Evolutionary conservation across 1,139 yeast species (phyloP).

Genomic region (Sugiyamaella grinbergsii): DNA sequence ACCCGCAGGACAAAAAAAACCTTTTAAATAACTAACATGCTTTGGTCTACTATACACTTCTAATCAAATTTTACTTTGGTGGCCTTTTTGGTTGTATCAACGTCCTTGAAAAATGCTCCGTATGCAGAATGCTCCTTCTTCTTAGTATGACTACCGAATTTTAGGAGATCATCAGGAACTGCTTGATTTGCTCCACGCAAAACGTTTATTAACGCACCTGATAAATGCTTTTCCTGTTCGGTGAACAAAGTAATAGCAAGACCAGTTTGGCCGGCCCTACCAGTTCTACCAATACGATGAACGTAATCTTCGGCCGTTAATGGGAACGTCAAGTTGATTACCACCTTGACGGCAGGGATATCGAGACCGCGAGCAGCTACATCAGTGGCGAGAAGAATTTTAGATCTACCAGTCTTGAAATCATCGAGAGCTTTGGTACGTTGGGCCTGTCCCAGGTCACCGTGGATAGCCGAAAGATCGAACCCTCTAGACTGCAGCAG

Average conservation of each 20-base stretch:
- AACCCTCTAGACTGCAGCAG: conserved; percentile 72
- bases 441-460: conserved; percentile 90
- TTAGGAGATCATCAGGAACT: conserved; percentile 94
- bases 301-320: conserved; percentile 97
- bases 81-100: conserved; percentile 83
- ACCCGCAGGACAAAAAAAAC: no score
- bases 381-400: conserved; percentile 88
- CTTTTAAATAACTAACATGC: neutral
- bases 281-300: conserved; percentile 97
- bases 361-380: conserved; percentile 99
- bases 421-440: conserved; percentile 84
- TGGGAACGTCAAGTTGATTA: conserved; percentile 95
- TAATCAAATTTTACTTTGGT: conserved; percentile 78
- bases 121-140: conserved; percentile 95
- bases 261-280: conserved; percentile 97
- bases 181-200: conserved; percentile 91
- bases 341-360: conserved; percentile 95
- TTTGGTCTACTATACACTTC: neutral
- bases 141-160: conserved; percentile 96
- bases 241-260: conserved; percentile 94
- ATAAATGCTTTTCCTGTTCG: conserved; percentile 93
- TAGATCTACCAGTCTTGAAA: conserved; percentile 79
- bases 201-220: conserved; percentile 92
- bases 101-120: conserved; percentile 94
- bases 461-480: conserved; percentile 90